phyloP scores from a whole-genome alignment of 2,329 filamentous ascomycete species.

The Aspergillus sp. region DNA sequence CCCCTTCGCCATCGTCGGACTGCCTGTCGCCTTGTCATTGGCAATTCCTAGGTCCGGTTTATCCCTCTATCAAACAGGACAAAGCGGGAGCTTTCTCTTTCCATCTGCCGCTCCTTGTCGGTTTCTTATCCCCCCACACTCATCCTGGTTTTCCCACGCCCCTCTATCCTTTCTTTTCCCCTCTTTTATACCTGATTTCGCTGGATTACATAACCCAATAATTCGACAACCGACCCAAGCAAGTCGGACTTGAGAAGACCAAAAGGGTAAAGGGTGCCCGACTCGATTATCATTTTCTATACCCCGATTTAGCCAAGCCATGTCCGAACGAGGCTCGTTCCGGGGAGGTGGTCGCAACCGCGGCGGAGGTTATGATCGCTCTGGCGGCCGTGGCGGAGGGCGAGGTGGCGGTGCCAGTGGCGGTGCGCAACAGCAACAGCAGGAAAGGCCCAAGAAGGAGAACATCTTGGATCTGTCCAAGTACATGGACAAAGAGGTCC shows the following conservation, averaged over 20 bases:
- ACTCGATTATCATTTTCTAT: background rate
- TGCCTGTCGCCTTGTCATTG: constrained; percentile 11
- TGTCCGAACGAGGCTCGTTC: constrained; percentile 58
- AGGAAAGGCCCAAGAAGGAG: constrained; percentile 92
- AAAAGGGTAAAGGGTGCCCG: background rate
- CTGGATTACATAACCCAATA: constrained; percentile 22
- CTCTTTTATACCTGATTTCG: constrained; percentile 8
- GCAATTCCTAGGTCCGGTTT: constrained; percentile 11
- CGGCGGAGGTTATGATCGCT: constrained; percentile 48
- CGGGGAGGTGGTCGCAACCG: constrained; percentile 53
- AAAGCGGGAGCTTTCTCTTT: constrained; percentile 11
- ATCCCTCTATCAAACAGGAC: constrained; percentile 4
- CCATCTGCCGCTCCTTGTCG: constrained; percentile 5
- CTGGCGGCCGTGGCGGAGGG: constrained; percentile 48
- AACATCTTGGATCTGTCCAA: constrained; percentile 95
- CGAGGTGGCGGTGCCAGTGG: constrained; percentile 55
- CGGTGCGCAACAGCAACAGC: constrained; percentile 55
- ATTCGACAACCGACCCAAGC: background rate
- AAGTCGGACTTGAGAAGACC: background rate
- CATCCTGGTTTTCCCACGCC: constrained; percentile 9
- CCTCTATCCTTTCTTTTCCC: constrained; percentile 6
- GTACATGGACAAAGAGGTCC: constrained; percentile 96
- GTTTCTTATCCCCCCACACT: constrained; percentile 8
- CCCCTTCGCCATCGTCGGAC: constrained; percentile 12
- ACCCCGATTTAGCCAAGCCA: constrained; percentile 25